Conservation (phyloP, 805 yeast species). For the Cyberlindnera lachancei region DNA sequence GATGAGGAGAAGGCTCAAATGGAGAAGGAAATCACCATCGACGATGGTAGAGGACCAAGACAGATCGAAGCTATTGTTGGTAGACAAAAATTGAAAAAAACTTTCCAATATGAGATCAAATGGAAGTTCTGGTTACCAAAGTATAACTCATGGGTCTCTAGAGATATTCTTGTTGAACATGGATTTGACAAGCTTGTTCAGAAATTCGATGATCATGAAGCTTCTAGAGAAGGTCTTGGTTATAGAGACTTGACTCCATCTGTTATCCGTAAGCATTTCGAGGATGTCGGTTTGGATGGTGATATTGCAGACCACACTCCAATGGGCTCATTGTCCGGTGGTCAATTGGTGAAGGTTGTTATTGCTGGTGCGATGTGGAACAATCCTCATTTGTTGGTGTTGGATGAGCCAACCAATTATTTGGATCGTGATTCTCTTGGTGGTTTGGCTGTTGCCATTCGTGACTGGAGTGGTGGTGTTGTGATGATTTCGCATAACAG, state of each 20-base stretch:
- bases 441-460: constrained; percentile 93
- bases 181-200: constrained; percentile 90
- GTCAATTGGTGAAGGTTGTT: constrained; percentile 95
- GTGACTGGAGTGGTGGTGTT: constrained; percentile 98
- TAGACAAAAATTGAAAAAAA: constrained; percentile 91
- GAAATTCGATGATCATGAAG: constrained; percentile 97
- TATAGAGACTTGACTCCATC: constrained; percentile 90
- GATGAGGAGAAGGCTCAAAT: constrained; percentile 72
- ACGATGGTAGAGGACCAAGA: constrained; percentile 85
- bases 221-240: constrained; percentile 98
- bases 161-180: constrained; percentile 70
- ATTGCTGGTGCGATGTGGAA: constrained; percentile 99
- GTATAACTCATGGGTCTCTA: constrained; percentile 88
- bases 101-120: constrained; percentile 94
- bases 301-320: constrained; percentile 99
- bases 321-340: constrained; percentile 93
- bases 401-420: constrained; percentile 98
- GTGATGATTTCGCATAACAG: constrained; percentile 97
- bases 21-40: constrained; percentile 70
- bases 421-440: constrained; percentile 97
- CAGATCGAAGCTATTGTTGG: constrained; percentile 92
- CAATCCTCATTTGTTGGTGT: constrained; percentile 91
- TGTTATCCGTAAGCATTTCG: constrained; percentile 93
- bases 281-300: constrained; percentile 94
- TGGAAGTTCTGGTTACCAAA: constrained; percentile 92